Evolutionary conservation across 1,284 basidiomycete species (phyloP).

Genomic region (Trichosporon inkin): DNA sequence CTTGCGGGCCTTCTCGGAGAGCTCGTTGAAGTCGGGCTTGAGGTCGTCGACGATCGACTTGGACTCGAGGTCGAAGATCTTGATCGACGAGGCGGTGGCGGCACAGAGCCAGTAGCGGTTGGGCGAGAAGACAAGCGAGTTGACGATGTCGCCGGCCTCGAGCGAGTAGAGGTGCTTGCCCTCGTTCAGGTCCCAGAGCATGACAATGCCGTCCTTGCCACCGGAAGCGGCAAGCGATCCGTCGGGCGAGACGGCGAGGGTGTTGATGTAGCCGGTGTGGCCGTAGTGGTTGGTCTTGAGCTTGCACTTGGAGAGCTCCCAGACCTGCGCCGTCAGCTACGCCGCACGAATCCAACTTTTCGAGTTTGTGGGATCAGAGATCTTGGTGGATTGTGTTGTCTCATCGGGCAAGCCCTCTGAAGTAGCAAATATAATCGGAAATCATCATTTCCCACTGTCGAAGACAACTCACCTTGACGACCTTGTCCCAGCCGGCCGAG

Average conservation of each 20-base stretch:
- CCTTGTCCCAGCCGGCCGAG: slow-evolving; percentile 99
- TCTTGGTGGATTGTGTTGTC: slow-evolving; percentile 68
- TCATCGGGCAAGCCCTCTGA: slow-evolving; percentile 70
- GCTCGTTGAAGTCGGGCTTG: slow-evolving; percentile 71
- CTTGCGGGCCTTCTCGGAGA: slow-evolving; percentile 71
- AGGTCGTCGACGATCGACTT: slow-evolving; percentile 99
- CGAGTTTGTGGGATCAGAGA: slow-evolving; percentile 57
- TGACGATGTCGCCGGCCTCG: slow-evolving; percentile 97
- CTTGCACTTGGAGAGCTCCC: slow-evolving; percentile 99
- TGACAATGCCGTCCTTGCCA: slow-evolving; percentile 99
- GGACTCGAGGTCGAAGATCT: slow-evolving; percentile 98
- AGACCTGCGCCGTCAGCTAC: slow-evolving; percentile 63
- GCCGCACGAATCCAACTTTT: slow-evolving; percentile 10
- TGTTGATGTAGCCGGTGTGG: slow-evolving; percentile 99
- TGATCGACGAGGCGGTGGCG: slow-evolving; percentile 95
- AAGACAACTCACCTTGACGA: slow-evolving; percentile 81
- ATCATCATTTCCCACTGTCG: slow-evolving; percentile 52
- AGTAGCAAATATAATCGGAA: slow-evolving; percentile 73
- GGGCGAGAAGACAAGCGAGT: slow-evolving; percentile 98
- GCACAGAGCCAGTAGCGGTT: slow-evolving; percentile 99
- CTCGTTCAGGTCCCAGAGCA: slow-evolving; percentile 99
- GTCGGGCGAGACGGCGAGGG: slow-evolving; percentile 96
- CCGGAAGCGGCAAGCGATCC: slow-evolving; percentile 98
- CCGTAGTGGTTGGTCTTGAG: slow-evolving; percentile 99
- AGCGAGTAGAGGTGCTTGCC: slow-evolving; percentile 99